phyloP scores from a whole-genome alignment of 345 rosid species.

The Psidium friedrichsthalianum region DNA sequence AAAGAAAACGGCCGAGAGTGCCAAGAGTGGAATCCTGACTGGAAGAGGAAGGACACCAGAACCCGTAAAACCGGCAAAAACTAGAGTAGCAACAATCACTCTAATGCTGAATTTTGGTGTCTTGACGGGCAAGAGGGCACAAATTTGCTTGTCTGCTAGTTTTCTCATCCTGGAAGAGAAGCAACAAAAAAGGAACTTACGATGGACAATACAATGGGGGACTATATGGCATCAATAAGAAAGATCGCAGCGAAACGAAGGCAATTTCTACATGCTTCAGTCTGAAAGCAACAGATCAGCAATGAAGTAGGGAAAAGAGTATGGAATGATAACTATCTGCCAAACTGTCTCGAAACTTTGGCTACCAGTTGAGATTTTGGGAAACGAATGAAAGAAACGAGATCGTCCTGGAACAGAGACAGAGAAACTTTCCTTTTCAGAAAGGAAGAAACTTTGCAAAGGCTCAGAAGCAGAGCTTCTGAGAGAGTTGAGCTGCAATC shows the following conservation, averaged over 20 bases:
- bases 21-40: neutral
- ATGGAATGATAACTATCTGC: neutral
- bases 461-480: neutral
- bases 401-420: neutral
- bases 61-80: neutral
- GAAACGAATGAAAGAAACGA: neutral
- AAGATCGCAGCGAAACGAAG: neutral
- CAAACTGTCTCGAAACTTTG: neutral
- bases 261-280: neutral
- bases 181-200: neutral
- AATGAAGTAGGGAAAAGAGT: neutral
- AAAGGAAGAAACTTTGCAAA: neutral
- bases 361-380: neutral
- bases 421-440: neutral
- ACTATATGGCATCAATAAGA: neutral
- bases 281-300: neutral
- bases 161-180: neutral
- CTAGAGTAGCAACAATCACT: neutral
- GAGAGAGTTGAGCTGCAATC: neutral
- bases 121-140: neutral
- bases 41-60: neutral
- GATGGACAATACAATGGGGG: neutral
- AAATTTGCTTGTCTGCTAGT: neutral
- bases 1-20: neutral
- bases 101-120: neutral